Evolutionary conservation across 352 stramenopile genomes (phyloP), one percentile per base, ranked within the genome.

Genomic region (Lagenidium sp.): DNA sequence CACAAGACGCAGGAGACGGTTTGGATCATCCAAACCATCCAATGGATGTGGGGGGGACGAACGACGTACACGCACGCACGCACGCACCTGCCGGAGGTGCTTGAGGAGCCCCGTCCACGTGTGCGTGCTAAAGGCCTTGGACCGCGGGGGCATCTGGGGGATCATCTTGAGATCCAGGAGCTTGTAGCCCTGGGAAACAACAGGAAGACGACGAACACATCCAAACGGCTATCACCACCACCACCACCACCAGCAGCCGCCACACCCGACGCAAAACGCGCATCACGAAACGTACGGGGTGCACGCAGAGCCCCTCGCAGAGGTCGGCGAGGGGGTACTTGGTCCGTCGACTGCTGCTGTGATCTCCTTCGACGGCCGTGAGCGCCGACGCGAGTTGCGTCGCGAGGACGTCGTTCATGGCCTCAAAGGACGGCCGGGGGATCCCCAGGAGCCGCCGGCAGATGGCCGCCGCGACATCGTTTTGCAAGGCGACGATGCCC

Each of bases 41-140:
- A 22, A 15, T 24, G 13, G n/a, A n/a, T n/a, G n/a, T n/a, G n/a
- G n/a, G n/a, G n/a, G n/a, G n/a, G n/a, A n/a, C n/a, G n/a, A n/a
- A n/a, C n/a, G n/a, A n/a, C n/a, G n/a, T n/a, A n/a, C n/a, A n/a
- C n/a, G n/a, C n/a, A n/a, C 18, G n/a, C 13, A 29, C 7, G 36
- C 8, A 42, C 36, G 1, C 41, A 81, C 73, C 60, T 86, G 73
- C 37, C 80, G 70, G 26, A 89, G 53, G 43, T 84, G 63, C 44
- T 85, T 85, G 28, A 86, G 54, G n/a, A 89, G 53, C 1, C 74
- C 77, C n/a, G 49, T 32, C 77, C 77, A 89, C n/a, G 65, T 69
- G 53, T 89, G 77, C 2, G 72, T 77, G 36, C 61, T 85, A 25
- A 86, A 89, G 39, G 71, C 53, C 41, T 85, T 82, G 1, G 77